phyloP scores from a whole-genome alignment of 495 filamentous ascomycete species.

The Lasiosphaeris hirsuta region DNA sequence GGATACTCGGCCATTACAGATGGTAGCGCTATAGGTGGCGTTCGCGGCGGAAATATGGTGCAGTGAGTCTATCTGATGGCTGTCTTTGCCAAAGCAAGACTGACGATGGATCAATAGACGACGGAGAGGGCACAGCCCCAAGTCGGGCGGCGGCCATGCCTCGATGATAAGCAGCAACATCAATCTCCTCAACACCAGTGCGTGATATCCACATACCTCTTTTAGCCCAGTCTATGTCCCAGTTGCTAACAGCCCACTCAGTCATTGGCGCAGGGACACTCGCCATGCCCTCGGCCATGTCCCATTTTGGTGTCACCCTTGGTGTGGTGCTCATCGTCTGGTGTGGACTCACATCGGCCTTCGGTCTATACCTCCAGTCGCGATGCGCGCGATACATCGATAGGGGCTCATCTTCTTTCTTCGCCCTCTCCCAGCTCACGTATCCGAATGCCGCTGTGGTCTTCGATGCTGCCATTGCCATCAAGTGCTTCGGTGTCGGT shows the following conservation, averaged over 20 bases:
- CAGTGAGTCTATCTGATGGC: constrained; percentile 26
- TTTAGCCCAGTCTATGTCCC: not conserved
- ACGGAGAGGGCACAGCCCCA: constrained; percentile 37
- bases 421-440: constrained; percentile 89
- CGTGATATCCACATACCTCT: not conserved
- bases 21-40: constrained; percentile 28
- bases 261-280: constrained; percentile 92
- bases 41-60: constrained; percentile 36
- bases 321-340: constrained; percentile 83
- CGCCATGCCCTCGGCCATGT: constrained; percentile 90
- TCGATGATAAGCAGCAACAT: constrained; percentile 89
- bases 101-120: constrained; percentile 17
- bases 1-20: constrained; percentile 41
- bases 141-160: constrained; percentile 63
- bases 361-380: constrained; percentile 92
- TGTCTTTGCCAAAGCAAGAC: not conserved
- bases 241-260: constrained; percentile 29
- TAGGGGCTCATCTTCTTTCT: constrained; percentile 75
- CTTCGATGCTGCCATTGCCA: constrained; percentile 93
- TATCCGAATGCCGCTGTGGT: constrained; percentile 95
- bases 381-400: constrained; percentile 91
- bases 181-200: constrained; percentile 93
- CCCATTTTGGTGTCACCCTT: constrained; percentile 82
- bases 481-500: constrained; percentile 97
- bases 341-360: constrained; percentile 82